phyloP scores from a whole-genome alignment of 345 rosid genomes.

The Barbarea vulgaris region DNA sequence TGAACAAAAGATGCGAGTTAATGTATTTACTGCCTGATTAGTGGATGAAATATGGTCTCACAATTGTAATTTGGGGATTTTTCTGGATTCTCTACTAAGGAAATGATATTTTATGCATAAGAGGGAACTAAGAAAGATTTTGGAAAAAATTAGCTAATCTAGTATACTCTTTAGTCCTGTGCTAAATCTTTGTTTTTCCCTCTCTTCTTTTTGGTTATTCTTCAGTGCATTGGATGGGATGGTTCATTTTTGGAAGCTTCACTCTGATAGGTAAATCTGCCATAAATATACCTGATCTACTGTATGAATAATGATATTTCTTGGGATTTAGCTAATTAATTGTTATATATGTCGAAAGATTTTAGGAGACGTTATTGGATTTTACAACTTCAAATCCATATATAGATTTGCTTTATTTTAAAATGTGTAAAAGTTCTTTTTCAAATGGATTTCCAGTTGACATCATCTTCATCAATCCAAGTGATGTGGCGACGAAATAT shows the following conservation, averaged over 20 bases:
- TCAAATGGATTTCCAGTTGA: background rate
- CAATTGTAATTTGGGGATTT: background rate
- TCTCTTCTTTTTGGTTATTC: background rate
- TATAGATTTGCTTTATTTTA: background rate
- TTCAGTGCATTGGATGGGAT: conserved; percentile 45
- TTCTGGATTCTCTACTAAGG: background rate
- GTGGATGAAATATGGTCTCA: background rate
- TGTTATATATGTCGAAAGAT: background rate
- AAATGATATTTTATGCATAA: conserved; percentile 14
- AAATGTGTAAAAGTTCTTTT: background rate
- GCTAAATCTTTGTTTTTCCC: conserved; percentile 1
- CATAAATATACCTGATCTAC: conserved; percentile 8
- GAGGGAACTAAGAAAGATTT: conserved; percentile 1
- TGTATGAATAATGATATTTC: background rate
- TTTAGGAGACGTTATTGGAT: background rate
- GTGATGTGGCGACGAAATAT: background rate
- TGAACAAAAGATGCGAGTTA: background rate
- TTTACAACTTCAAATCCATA: background rate
- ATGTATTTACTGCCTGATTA: background rate
- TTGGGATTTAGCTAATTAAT: background rate
- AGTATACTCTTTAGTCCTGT: background rate
- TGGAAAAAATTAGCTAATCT: conserved; percentile 1
- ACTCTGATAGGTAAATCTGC: conserved; percentile 35
- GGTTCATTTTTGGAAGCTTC: conserved; percentile 45
- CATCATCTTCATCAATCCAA: conserved; percentile 1